Evolutionary conservation across 139 green algal genomes (phyloP), one percentile per base, ranked within the genome.

Genomic region (Auxenochlorella pyrenoidosa): DNA sequence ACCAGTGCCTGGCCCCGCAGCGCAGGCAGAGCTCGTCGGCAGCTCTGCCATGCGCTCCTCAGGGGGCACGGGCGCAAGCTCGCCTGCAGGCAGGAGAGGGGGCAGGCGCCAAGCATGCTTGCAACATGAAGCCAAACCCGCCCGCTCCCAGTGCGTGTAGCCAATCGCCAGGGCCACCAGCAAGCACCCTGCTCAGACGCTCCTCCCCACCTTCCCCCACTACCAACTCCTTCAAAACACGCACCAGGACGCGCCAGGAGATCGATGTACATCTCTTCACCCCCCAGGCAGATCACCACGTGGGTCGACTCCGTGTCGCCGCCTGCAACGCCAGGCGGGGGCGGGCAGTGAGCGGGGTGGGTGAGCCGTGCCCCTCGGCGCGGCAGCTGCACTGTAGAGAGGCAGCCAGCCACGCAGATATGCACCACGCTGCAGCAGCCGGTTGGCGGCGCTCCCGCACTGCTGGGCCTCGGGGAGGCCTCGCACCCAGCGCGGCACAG

Each of bases 201-300:
- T 28, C 60, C 22, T 10, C 60, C 60, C 12, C 10, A 16, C 60
- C 12, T 3, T 16, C 60, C 60, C 60, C 60, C 60, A 16, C 15
- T 24, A 44, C 38, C 38, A 13, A 32, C 73, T 1, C n/a, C n/a
- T n/a, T n/a, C n/a, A n/a, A n/a, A n/a, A n/a, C 18, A 63, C 75
- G 4, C 73, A 68, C 83, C 83, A 32, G 85, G 73, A 28, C 73
- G 73, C 24, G 71, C 63, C 44, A 75, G 43, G 21, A 88, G 63
- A 36, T 88, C 75, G 10, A 88, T 58, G n/a, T 76, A 54, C 28
- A 41, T 16, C 63, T 88, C 85, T 0, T 60, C 26, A 0, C n/a
- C 34, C 40, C 4, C 26, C 24, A 76, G 30, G 16, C 44, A 19
- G 60, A 82, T 28, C 32, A 63, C 30, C 30, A 82, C 58, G 1